Evolutionary conservation across 805 yeast genomes (phyloP), one percentile per base, ranked within the genome.

Genomic region (Cyberlindnera bimundalis): DNA sequence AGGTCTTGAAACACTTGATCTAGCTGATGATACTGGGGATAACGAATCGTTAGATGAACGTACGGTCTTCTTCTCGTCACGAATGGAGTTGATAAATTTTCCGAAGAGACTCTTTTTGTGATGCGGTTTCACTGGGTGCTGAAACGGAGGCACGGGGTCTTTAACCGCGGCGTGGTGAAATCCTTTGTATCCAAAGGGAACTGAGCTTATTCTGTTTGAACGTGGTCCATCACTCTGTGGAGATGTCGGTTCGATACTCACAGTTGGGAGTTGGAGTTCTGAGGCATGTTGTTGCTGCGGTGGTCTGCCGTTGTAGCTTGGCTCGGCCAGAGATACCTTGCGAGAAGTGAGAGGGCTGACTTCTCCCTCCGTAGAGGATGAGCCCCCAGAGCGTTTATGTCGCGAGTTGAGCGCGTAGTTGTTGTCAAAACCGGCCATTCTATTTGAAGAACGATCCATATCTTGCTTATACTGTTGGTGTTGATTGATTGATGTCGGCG

Each of bases 41-140:
- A 12, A 13, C 4, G 43, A 20, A 2, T 39, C 46, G 6, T 15
- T 18, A 3, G 51, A 33, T 2, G 39, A 11, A 36, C 28, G 34
- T 28, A 40, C 29, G 29, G 40, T 25, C 29, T 41, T 38, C 39
- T 48, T 50, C n/a, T 53, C 60, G 5, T 54, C 58, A 25, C 55
- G 45, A 10, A 50, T 52, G 3, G 61, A 51, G 15, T 43, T 47
- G 29, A 56, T 56, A 36, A 59, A 56, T 38, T 56, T 58, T 2
- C 60, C 62, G 34, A 56, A 55, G 8, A 54, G 39, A 13, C 55
- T 43, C 29, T 37, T 53, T 37, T 50, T 56, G 2, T 45, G 39
- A 33, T 45, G 62, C 0, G 78, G 78, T 45, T 71, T 73, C 21
- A 74, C 68, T 1, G 78, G 78, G n/a, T 67, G 73, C 17, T 60